Evolutionary conservation across 768 basidiomycete genomes (phyloP).

Genomic region (Auricularia sp.): DNA sequence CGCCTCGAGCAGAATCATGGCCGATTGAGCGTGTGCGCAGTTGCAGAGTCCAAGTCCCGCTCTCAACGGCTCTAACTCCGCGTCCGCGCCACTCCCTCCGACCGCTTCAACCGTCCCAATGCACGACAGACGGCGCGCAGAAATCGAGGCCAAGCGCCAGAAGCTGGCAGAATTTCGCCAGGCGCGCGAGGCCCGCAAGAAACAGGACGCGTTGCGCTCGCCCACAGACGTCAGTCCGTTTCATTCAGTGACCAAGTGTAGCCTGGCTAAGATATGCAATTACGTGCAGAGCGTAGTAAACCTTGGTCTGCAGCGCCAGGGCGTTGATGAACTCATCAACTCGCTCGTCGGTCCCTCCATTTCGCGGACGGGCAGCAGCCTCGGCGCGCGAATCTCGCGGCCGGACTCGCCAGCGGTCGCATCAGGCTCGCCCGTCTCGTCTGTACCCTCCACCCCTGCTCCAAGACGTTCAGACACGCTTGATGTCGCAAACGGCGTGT

Average conservation of each 20-base stretch:
- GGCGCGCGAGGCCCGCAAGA: conserved; percentile 56
- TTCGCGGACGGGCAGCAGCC: conserved; percentile 21
- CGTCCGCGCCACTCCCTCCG: not conserved
- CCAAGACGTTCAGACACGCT: conserved; percentile 28
- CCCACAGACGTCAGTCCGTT: conserved; percentile 16
- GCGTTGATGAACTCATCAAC: conserved; percentile 67
- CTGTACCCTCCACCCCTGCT: conserved; percentile 62
- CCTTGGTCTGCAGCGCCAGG: conserved; percentile 16
- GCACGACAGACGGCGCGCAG: conserved; percentile 67
- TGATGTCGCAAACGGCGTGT: conserved; percentile 29
- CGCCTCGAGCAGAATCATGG: conserved; percentile 85
- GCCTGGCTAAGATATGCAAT: too few species aligned
- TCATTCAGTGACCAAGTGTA: too few species aligned
- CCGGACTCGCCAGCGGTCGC: not conserved
- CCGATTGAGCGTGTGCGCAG: conserved; percentile 1
- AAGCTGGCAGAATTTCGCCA: conserved; percentile 80
- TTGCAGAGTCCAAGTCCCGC: not conserved
- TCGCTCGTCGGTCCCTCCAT: conserved; percentile 34
- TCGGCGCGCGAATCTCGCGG: not conserved
- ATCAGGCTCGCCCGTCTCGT: conserved; percentile 52
- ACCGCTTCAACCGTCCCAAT: conserved; percentile 16
- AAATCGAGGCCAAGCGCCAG: conserved; percentile 72
- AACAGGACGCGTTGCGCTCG: conserved; percentile 36
- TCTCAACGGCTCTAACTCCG: not conserved
- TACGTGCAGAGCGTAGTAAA: not conserved